phyloP scores from a whole-genome alignment of 257 asterid species.

The Solanum lignicaule region DNA sequence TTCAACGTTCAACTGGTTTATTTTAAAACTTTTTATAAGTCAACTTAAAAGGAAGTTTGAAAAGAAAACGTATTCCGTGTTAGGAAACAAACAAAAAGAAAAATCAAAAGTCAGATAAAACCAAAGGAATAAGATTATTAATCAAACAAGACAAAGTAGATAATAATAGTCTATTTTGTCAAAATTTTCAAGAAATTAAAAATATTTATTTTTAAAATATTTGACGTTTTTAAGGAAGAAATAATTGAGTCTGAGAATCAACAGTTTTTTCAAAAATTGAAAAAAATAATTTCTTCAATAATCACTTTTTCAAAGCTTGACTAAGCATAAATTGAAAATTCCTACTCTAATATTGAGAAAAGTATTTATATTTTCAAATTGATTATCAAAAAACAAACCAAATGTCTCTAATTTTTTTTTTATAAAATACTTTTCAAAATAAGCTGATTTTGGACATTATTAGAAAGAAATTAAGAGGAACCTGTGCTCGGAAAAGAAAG shows the following conservation, averaged over 20 bases:
- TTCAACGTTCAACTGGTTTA: neutral
- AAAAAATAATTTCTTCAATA: neutral
- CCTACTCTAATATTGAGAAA: no score
- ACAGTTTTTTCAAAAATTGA: neutral
- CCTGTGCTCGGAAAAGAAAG: neutral
- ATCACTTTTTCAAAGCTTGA: no score
- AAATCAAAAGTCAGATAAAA: neutral
- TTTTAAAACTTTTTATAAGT: neutral
- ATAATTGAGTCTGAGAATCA: neutral
- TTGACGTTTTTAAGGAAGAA: neutral
- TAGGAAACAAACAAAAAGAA: neutral
- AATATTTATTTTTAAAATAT: neutral
- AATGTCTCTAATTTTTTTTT: no score
- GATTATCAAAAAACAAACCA: no score
- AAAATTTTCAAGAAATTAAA: neutral
- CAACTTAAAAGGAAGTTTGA: neutral
- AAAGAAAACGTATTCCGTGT: neutral
- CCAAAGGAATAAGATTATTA: neutral
- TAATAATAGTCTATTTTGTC: neutral
- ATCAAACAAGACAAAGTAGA: neutral
- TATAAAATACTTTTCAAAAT: neutral
- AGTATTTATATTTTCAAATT: no score
- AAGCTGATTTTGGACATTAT: neutral
- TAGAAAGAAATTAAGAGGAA: neutral
- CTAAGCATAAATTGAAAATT: no score